Base-by-base conservation (phyloP, 352 stramenopile species). In the Phytophthora boehmeriae region DNA sequence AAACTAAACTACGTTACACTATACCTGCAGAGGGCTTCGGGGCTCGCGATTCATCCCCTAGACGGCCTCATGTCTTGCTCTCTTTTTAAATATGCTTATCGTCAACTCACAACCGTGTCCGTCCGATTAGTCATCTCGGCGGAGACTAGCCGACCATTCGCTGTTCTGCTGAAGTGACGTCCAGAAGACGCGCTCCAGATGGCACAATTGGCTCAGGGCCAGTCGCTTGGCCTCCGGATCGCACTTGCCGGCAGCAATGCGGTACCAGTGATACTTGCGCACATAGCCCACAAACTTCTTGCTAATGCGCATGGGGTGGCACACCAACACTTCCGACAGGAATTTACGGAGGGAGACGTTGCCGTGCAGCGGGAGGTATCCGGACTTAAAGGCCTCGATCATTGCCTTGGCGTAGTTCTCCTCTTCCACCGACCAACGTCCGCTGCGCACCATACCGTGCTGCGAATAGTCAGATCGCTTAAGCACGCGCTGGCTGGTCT, bases 281-380 rank as follows among this genome's bases (percentile, higher is more conserved):
- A 93, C 85, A 47, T 92, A 91, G 27, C 89, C 89, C 17, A 93
- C 85, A 63, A 96, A 97, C 71, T 97, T 97, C 67, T 97, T 97
- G 59, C 87, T 96, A 63, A 97, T 93, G 50, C 89, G 83, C 89
- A 97, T 97, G 35, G 88, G 88, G 61, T 95, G 83, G 66, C 89
- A 97, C 53, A 93, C 78, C 10, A 97, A 75, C 59, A 92, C 86
- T 50, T 93, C 87, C 3, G 86, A 93, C 5, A 97, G 70, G 56
- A 95, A 97, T 61, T 90, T 92, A 50, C 89, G 85, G 30, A 96
- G 78, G 4, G 78, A 88, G 36, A 93, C 88, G 36, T 90, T 94
- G 52, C 89, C 87, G 43, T 93, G 78, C 10, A 92, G 64, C 6
- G 83, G 83, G 16, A 92, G 67, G 36, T 86, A 88, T 1, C 80